Evolutionary conservation across 495 filamentous ascomycete species (phyloP), one percentile per base, ranked within the genome.

Genomic region (Xylaria cubensis): DNA sequence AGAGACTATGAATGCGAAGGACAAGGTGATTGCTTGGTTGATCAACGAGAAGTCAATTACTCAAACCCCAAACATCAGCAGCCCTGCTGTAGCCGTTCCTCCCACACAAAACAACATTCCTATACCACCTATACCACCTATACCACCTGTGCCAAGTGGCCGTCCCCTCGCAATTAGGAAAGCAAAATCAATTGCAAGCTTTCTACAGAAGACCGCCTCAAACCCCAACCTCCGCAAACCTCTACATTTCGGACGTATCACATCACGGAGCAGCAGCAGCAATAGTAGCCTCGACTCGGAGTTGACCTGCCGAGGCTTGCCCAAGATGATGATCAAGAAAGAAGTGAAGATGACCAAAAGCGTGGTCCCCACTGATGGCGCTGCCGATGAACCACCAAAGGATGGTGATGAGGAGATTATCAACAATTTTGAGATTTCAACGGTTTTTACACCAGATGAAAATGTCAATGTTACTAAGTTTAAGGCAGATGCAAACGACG

Each of bases 401-500:
- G 34, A 19, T 46, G 46, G 17, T n/a, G 32, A 74, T 9, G 55
- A 58, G 55, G 50, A 73, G 34, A 46, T 36, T 48, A 65, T 64
- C 17, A n/a, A 62, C 67, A 53, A 17, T 46, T 69, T 68, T 72
- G 41, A 72, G n/a, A 19, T 34, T 10, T 64, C 69, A 21, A 26
- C 64, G 21, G 29, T 72, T 8, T 39, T 66, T 24, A 59, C 53
- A 34, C 70, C 62, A 32, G 51, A 67, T 67, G 63, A 72, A 67
- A 67, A 72, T 51, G 63, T 36, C 41, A 34, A 46, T 7, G 70
- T 72, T 72, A 67, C 70, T 72, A 71, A 48, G 15, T 55, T 36
- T 72, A 36, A 50, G 55, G 34, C 75, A 90, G 89, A 91, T 81
- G 86, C 85, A 68, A 80, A 92, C 74, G 96, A 99, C 82, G 95